Base-by-base conservation (phyloP, 2,329 filamentous ascomycete genomes). In the Alternaria postmessia region DNA sequence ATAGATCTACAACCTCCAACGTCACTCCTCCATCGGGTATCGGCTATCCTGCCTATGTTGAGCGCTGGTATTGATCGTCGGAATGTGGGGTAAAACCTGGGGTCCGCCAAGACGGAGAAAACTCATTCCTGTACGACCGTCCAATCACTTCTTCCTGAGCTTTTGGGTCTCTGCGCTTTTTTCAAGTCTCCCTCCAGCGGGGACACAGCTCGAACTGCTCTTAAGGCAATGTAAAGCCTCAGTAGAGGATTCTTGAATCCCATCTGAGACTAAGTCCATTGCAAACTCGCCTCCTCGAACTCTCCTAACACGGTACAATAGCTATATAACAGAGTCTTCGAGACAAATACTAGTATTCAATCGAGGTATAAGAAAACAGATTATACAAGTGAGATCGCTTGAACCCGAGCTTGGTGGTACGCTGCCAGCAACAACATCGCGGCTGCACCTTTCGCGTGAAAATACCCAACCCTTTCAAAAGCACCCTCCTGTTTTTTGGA, bases 371-470 rank as follows among this genome's bases (percentile, higher is more conserved):
- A 20, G 20, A 22, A 22, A 4, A 20, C 18, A 20, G 1, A 22
- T 9, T 20, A 47, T 1, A 47, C 44, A 4, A 47, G 28, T 3
- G 1, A 3, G 1, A 47, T 32, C 1, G 0, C 20, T 22, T 47
- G 26, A 47, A 9, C 26, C 1, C 6, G 2, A 32, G 26, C 28
- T 14, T 32, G 1, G 2, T 47, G 1, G 26, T 22, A 16, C 9
- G 44, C 28, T 32, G 28, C 26, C 6, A 12, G 16, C 5, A 32
- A 5, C 7, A 3, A 20, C 2, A 3, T 2, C 11, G 6, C 6
- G 2, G 3, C 1, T 14, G 4, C 26, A 3, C 0, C 1, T 3
- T 0, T 0, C 2, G 12, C 2, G 2, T 1, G 0, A 2, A 47
- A 47, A 8, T 2, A 20, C n/a, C 26, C 44, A 8, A 32, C 8